Evolutionary conservation across 2,329 filamentous ascomycete species (phyloP).

Genomic region (Pseudogymnoascus sp.): DNA sequence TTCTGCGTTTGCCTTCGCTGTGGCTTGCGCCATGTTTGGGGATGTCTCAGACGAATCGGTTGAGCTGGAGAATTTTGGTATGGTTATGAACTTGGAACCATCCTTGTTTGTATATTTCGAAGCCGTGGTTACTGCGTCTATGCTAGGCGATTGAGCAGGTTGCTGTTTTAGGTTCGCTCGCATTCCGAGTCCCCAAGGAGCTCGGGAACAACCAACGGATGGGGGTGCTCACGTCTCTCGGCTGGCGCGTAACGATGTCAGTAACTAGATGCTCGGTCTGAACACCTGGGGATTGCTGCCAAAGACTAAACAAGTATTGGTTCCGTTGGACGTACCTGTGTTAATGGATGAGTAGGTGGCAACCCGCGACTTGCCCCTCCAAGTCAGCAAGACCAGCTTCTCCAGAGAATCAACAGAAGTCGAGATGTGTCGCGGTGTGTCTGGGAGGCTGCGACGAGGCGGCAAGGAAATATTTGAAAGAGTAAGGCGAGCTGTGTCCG

Average conservation of each 20-base stretch:
- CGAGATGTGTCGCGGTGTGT: neutral
- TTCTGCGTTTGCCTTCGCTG: constrained; percentile 25
- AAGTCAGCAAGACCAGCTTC: constrained; percentile 7
- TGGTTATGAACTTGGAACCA: constrained; percentile 61
- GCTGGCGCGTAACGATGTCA: neutral
- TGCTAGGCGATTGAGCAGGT: constrained; percentile 42
- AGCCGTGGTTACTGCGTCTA: constrained; percentile 41
- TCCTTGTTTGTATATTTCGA: constrained; percentile 62
- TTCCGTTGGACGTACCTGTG: constrained; percentile 1
- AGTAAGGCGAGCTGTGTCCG: constrained; percentile 1
- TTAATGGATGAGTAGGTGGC: constrained; percentile 6
- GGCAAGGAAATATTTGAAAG: neutral
- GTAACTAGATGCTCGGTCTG: neutral
- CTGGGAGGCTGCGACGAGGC: neutral
- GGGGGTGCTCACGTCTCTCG: neutral
- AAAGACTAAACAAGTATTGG: neutral
- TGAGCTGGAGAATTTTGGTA: constrained; percentile 46
- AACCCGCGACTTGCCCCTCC: constrained; percentile 8
- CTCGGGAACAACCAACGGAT: constrained; percentile 4
- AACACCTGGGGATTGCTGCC: neutral
- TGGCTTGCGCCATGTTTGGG: constrained; percentile 35
- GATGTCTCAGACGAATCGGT: constrained; percentile 49
- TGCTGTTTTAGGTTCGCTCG: constrained; percentile 47
- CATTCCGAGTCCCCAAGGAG: constrained; percentile 31
- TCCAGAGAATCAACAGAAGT: neutral